Percentiles rank a stretch among this genome's conserved stretches.
These are phyloP conservation scores for Citrus australasica DNA, from an alignment of 345 rosid genomes.

Conservation along the genomic window DNA sequence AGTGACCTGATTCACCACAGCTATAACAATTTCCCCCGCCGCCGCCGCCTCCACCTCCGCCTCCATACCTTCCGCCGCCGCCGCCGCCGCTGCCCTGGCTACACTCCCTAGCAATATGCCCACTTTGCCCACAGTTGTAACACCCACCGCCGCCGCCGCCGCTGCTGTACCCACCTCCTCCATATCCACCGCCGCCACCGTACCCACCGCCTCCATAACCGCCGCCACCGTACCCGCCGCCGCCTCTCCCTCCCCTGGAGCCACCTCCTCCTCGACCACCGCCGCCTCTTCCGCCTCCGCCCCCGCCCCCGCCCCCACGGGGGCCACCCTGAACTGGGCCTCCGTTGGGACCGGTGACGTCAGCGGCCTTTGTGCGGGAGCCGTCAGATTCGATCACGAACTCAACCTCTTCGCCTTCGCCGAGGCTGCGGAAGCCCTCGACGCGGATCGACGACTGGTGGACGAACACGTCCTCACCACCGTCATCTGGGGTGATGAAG, in stretches of 20 bases:
- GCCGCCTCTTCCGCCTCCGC: slow-evolving; percentile 30
- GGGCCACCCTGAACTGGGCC: slow-evolving; percentile 43
- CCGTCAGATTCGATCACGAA: slow-evolving; percentile 43
- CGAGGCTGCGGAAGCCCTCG: slow-evolving; percentile 76
- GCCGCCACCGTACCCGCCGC: slow-evolving; percentile 20
- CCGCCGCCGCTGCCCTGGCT: slow-evolving; percentile 42
- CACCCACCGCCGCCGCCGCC: slow-evolving; percentile 40
- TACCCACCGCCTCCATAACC: slow-evolving; percentile 18
- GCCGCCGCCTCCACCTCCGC: slow-evolving; percentile 25
- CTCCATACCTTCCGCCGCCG: slow-evolving; percentile 25
- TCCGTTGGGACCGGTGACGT: slow-evolving; percentile 74
- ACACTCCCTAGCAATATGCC: slow-evolving; percentile 56
- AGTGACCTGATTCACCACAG: slow-evolving; percentile 86
- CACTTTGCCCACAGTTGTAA: slow-evolving; percentile 37
- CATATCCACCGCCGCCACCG: slow-evolving; percentile 27
- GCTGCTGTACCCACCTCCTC: slow-evolving; percentile 33
- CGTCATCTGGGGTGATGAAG: slow-evolving; percentile 87
- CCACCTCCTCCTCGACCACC: slow-evolving; percentile 35
- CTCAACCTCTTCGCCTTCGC: slow-evolving; percentile 63
- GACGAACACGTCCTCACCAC: slow-evolving; percentile 82
- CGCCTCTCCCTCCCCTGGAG: slow-evolving; percentile 17
- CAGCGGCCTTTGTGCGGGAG: slow-evolving; percentile 71
- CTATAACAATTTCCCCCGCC: slow-evolving; percentile 56
- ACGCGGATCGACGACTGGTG: slow-evolving; percentile 80
- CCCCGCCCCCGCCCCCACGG: slow-evolving; percentile 53